Conservation (phyloP, 2,329 filamentous ascomycete species). For the Stagonosporopsis rhizophila region DNA sequence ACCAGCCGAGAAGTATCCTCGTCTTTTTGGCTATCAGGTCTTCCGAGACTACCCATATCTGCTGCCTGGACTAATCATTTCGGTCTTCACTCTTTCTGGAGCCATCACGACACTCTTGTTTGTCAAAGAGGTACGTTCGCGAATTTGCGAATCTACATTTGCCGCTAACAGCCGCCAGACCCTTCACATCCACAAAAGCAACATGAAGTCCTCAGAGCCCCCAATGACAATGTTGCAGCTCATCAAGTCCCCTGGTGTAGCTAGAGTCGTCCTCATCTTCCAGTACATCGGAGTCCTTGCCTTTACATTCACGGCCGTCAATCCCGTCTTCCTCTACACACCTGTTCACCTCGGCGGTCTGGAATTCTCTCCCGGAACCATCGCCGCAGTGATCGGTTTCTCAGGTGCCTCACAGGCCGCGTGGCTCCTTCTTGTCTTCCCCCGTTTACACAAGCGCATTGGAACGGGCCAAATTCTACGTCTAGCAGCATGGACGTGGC, state of each 20-base stretch:
- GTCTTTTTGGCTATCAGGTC: constrained; percentile 64
- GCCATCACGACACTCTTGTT: constrained; percentile 62
- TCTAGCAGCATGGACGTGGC: constrained; percentile 65
- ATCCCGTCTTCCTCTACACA: constrained; percentile 74
- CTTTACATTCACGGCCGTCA: constrained; percentile 73
- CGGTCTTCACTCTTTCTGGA: constrained; percentile 60
- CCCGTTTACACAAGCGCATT: constrained; percentile 67
- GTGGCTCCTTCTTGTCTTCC: constrained; percentile 76
- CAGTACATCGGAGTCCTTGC: constrained; percentile 72
- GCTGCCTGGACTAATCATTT: constrained; percentile 67
- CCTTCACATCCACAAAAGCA: constrained; percentile 36
- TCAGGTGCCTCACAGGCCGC: constrained; percentile 71
- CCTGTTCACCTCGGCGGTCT: constrained; percentile 68
- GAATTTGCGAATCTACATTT: background rate
- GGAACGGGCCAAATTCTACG: constrained; percentile 72
- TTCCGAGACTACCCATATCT: constrained; percentile 71
- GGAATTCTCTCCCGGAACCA: constrained; percentile 67
- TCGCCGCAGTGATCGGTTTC: constrained; percentile 70
- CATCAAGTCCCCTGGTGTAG: constrained; percentile 68
- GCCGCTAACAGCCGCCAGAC: constrained; percentile 32
- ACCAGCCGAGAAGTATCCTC: constrained; percentile 69
- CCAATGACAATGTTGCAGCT: constrained; percentile 62
- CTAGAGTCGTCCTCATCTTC: constrained; percentile 70
- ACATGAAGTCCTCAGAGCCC: constrained; percentile 28
- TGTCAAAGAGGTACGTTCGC: constrained; percentile 63